Evolutionary conservation across 768 basidiomycete species (phyloP).

Genomic region (Leccinum variicolor): DNA sequence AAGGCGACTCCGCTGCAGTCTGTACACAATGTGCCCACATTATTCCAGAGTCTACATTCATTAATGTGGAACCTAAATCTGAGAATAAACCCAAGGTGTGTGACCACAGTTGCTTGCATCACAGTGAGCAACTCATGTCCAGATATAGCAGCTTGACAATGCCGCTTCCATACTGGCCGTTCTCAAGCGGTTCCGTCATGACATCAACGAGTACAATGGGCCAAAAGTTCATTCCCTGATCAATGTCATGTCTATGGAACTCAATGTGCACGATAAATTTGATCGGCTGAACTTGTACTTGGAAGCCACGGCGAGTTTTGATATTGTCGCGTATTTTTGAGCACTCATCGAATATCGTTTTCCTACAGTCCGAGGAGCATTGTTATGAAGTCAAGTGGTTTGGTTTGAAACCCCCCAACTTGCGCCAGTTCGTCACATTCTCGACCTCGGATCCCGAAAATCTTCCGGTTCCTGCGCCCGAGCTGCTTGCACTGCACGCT

Average conservation of each 20-base stretch:
- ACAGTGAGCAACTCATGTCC: not conserved
- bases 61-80: not conserved
- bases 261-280: not conserved
- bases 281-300: slow-evolving; percentile 4
- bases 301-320: slow-evolving; percentile 4
- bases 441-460: not conserved
- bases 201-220: not conserved
- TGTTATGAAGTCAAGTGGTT: slow-evolving; percentile 5
- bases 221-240: slow-evolving; percentile 5
- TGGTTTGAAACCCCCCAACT: not conserved
- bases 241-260: slow-evolving; percentile 1
- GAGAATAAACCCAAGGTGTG: not conserved
- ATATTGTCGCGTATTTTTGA: not conserved
- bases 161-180: not conserved
- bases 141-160: not conserved
- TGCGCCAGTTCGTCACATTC: slow-evolving; percentile 1
- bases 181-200: not conserved
- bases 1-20: not conserved
- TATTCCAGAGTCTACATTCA: slow-evolving; percentile 3
- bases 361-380: not conserved
- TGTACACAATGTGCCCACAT: not conserved
- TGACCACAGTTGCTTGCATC: not conserved
- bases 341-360: not conserved
- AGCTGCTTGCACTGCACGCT: slow-evolving; percentile 20
- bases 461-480: slow-evolving; percentile 12